phyloP scores from a whole-genome alignment of 75 land plant species.

The Ceratopteris richardii region DNA sequence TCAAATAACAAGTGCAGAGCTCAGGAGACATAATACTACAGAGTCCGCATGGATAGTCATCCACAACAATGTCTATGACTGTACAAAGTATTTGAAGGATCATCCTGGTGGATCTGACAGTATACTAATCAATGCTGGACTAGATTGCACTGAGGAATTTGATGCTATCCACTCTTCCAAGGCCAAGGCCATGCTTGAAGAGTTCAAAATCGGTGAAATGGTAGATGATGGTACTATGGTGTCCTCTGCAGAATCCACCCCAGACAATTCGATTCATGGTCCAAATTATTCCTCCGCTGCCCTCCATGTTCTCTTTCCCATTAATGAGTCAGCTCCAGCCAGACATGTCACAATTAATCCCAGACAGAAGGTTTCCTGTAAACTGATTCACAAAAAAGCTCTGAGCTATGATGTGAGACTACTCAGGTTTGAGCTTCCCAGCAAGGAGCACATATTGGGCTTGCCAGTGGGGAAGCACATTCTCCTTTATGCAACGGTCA shows the following conservation, averaged over 20 bases:
- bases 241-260: too few relatives aligned
- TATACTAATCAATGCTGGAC: conserved; percentile 91
- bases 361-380: conserved; percentile 49
- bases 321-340: conserved; percentile 5
- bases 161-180: conserved; percentile 92
- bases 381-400: conserved; percentile 29
- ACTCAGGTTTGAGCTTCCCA: conserved; percentile 69
- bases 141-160: conserved; percentile 90
- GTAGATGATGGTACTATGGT: conserved; percentile 3
- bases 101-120: too few relatives aligned
- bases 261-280: too few relatives aligned
- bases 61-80: conserved; percentile 81
- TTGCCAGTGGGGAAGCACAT: conserved; percentile 90
- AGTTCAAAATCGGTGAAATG: conserved; percentile 64
- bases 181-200: conserved; percentile 73
- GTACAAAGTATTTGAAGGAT: conserved; percentile 77
- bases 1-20: conserved; percentile 52
- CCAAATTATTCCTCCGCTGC: too few relatives aligned
- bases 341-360: conserved; percentile 37
- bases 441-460: conserved; percentile 49
- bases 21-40: conserved; percentile 53
- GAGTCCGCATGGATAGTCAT: conserved; percentile 83
- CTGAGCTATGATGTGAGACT: conserved; percentile 59
- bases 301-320: conserved; percentile 17
- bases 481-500: conserved; percentile 52